Evolutionary conservation across 805 yeast species (phyloP), one percentile per base, ranked within the genome.

Genomic region (Kluyveromyces siamensis): DNA sequence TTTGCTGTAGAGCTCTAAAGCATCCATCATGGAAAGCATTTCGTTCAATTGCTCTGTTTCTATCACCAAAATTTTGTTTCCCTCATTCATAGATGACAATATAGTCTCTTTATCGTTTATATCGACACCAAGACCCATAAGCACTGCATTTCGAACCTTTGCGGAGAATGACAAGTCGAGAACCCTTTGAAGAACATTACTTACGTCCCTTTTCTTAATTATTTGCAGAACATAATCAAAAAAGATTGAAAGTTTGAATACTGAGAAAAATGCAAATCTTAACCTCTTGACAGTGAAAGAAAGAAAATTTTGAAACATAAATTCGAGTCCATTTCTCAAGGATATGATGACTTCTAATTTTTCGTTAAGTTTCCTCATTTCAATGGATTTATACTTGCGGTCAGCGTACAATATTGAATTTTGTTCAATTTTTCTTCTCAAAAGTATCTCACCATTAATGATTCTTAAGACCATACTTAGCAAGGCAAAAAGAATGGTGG

Each of bases 211-310:
- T 35, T 61, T 61, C 46, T 54, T 60, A 48, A 64, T 51, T 36
- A 62, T 55, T 40, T 59, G 60, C 10, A 64, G 45, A 11, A 64
- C 54, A 13, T 60, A 62, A 50, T 64, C 68, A 45, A 55, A 60
- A 19, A 61, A 52, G 3, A 65, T 59, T 30, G 61, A 49, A 56
- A 63, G 54, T 40, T 64, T 62, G 46, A 64, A 63, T 10, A 60
- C 61, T 4, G 68, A 61, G 49, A 59, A 64, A 41, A 61, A 64
- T 8, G 62, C 56, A 42, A 62, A 59, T 45, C 68, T 54, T 16
- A 64, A 46, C 42, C 60, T 51, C 43, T 55, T 52, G 1, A 66
- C 60, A 14, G 66, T 55, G 16, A 55, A 50, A 8, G 47, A 46
- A 45, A 60, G 56, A 17, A 60, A 48, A n/a, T 51, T 48, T 40